Percentiles rank a stretch among this genome's conserved stretches.
Evolutionary conservation across 2,329 filamentous ascomycete species (phyloP).

Genomic region (Microsporum ferrugineum): DNA sequence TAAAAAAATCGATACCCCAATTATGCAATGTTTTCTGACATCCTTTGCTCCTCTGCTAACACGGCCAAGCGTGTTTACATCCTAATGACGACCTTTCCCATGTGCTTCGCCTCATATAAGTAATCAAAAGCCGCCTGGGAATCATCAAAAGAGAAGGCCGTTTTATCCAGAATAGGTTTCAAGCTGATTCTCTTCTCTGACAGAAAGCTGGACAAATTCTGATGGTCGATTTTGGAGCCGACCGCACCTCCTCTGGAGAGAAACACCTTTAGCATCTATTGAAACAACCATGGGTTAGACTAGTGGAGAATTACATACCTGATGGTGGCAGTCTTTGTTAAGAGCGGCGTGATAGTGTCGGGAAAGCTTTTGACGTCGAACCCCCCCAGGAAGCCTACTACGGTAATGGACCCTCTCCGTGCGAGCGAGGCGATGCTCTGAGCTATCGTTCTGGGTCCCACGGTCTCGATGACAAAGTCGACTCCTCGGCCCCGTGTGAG

Average conservation of each 20-base stretch:
- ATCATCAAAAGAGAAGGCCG: conserved; percentile 41
- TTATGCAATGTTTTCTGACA: neutral
- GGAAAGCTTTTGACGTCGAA: neutral
- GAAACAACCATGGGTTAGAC: neutral
- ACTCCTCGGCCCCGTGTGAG: conserved; percentile 38
- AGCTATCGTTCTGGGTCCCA: conserved; percentile 32
- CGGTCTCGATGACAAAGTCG: conserved; percentile 43
- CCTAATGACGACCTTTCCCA: conserved; percentile 47
- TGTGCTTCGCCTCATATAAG: conserved; percentile 41
- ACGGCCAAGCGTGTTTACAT: conserved; percentile 7
- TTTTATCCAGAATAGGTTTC: conserved; percentile 40
- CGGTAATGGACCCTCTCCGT: neutral
- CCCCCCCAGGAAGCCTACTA: neutral
- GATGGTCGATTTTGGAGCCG: conserved; percentile 7
- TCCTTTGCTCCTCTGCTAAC: no score
- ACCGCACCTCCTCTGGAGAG: neutral
- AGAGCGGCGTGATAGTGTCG: neutral
- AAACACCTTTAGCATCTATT: neutral
- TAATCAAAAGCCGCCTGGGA: conserved; percentile 44
- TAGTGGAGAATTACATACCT: conserved; percentile 43
- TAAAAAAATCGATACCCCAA: neutral
- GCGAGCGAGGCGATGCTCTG: conserved; percentile 34
- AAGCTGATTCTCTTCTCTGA: conserved; percentile 22
- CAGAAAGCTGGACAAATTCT: conserved; percentile 29
- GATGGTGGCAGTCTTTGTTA: conserved; percentile 48